Evolutionary conservation across 495 filamentous ascomycete genomes (phyloP).

Genomic region (Podospora bellae-mahoneyi): DNA sequence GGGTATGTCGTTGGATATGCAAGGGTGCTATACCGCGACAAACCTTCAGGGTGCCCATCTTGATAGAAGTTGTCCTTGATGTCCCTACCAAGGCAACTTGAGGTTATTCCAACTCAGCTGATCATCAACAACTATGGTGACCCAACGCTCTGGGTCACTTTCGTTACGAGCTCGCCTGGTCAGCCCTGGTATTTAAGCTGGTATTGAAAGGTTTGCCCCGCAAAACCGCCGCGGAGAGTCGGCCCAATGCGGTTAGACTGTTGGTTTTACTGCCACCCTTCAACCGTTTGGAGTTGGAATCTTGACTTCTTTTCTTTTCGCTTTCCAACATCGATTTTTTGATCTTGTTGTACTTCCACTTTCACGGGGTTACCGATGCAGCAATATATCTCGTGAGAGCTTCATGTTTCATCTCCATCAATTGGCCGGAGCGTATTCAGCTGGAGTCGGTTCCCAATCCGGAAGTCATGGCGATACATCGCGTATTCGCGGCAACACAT

Average conservation of each 20-base stretch:
- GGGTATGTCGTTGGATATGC: not conserved
- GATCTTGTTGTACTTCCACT: not conserved
- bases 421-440: not conserved
- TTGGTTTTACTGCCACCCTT: no score
- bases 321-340: not conserved
- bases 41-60: not conserved
- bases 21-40: not conserved
- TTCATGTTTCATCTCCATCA: not conserved
- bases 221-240: not conserved
- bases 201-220: conserved; percentile 10
- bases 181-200: conserved; percentile 11
- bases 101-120: not conserved
- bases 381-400: not conserved
- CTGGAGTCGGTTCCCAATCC: not conserved
- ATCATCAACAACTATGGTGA: not conserved
- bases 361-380: not conserved
- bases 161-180: not conserved
- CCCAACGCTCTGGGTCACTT: not conserved
- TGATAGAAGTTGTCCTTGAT: not conserved
- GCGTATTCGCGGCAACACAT: not conserved
- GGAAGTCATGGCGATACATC: conserved; percentile 2
- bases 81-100: not conserved
- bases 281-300: no score
- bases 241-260: not conserved
- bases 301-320: no score